Evolutionary conservation across 1,139 yeast genomes (phyloP).

Genomic region (Kurtzmaniella quercitrusa): DNA sequence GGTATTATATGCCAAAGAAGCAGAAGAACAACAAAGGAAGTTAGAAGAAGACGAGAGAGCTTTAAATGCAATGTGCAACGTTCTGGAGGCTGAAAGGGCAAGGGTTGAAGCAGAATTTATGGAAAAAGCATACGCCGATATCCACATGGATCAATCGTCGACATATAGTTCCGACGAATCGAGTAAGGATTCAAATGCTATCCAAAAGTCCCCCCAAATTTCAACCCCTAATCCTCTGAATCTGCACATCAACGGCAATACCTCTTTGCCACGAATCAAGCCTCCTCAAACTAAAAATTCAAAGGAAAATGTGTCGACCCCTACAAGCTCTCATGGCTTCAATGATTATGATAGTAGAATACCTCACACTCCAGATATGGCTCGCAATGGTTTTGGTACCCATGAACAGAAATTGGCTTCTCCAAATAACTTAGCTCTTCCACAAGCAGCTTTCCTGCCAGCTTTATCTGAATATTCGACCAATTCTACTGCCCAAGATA

Average conservation of each 20-base stretch:
- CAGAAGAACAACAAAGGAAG: background rate
- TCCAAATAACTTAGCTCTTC: constrained; percentile 5
- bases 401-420: constrained; percentile 4
- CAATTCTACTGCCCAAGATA: constrained; percentile 12
- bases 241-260: background rate
- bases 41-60: background rate
- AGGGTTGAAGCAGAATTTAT: background rate
- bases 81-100: background rate
- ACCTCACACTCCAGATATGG: background rate
- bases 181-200: background rate
- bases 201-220: background rate
- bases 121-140: background rate
- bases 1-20: constrained; percentile 1
- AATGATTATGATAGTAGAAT: background rate
- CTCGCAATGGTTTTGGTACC: background rate
- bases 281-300: background rate
- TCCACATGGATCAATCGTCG: constrained; percentile 1
- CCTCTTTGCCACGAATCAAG: background rate
- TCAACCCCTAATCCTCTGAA: background rate
- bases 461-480: constrained; percentile 7
- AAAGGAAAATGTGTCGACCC: background rate
- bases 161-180: constrained; percentile 1
- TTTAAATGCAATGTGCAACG: background rate
- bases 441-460: constrained; percentile 3
- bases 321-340: background rate